These are phyloP conservation scores for Saturnispora halmiae DNA, from an alignment of 805 yeast species.

Conservation along the genomic window DNA sequence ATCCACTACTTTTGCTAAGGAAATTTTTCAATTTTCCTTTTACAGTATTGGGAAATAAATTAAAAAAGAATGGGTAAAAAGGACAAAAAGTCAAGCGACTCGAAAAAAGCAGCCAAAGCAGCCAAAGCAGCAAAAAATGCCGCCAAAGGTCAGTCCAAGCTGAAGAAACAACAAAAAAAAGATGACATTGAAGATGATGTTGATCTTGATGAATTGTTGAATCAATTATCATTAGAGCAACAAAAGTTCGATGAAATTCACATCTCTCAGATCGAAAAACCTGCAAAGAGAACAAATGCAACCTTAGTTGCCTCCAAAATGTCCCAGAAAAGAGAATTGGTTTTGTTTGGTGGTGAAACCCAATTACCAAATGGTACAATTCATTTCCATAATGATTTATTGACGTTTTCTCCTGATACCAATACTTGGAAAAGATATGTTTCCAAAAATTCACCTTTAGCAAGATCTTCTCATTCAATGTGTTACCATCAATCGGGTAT, in stretches of 20 bases:
- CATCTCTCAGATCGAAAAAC: conserved; percentile 48
- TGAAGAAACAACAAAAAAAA: conserved; percentile 59
- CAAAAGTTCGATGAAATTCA: conserved; percentile 64
- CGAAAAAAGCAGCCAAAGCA: conserved; percentile 80
- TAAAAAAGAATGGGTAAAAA: conserved; percentile 29
- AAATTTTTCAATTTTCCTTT: background rate
- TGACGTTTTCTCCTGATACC: conserved; percentile 62
- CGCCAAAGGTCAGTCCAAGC: conserved; percentile 63
- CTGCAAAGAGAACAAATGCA: conserved; percentile 64
- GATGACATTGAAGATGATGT: conserved; percentile 76
- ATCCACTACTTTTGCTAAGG: too few relatives aligned
- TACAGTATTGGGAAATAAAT: background rate
- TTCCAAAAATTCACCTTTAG: conserved; percentile 84
- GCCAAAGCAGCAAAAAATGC: conserved; percentile 70
- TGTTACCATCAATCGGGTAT: conserved; percentile 88
- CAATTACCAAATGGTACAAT: conserved; percentile 34
- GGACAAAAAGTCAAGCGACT: conserved; percentile 82
- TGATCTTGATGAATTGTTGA: conserved; percentile 77
- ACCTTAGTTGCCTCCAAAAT: conserved; percentile 67
- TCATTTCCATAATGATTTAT: conserved; percentile 74
- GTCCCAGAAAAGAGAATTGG: conserved; percentile 66
- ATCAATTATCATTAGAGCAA: conserved; percentile 72
- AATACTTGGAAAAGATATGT: conserved; percentile 71
- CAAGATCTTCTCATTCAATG: conserved; percentile 90
- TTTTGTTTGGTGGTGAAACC: conserved; percentile 87